A percentile compares a stretch with the other conserved stretches of the same genome.
These are phyloP conservation scores for Amanita molliuscula DNA, from an alignment of 768 basidiomycete genomes.

Conservation along the genomic window DNA sequence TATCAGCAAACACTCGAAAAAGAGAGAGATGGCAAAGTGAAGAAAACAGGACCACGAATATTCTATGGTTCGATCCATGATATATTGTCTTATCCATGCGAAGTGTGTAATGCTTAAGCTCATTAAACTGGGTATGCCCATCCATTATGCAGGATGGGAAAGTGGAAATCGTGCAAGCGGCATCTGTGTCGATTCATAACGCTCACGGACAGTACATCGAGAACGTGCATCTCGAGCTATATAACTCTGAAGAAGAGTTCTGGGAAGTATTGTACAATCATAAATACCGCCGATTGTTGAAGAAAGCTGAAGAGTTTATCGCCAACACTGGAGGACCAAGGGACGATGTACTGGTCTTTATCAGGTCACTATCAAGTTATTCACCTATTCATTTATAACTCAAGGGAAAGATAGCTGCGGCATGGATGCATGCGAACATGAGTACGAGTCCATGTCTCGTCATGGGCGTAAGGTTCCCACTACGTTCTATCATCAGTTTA, in stretches of 20 bases:
- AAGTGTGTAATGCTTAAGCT: constrained; percentile 34
- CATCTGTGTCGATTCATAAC: constrained; percentile 70
- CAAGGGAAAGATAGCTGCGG: constrained; percentile 53
- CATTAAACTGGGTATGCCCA: neutral
- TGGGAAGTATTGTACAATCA: constrained; percentile 63
- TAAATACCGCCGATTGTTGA: constrained; percentile 50
- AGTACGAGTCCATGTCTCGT: constrained; percentile 83
- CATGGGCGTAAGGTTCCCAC: constrained; percentile 85
- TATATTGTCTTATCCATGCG: constrained; percentile 85
- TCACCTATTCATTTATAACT: neutral
- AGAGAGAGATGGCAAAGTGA: constrained; percentile 25
- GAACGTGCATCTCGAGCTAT: constrained; percentile 75
- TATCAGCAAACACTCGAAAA: constrained; percentile 57
- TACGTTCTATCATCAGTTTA: constrained; percentile 79
- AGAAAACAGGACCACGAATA: constrained; percentile 42
- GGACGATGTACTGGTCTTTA: constrained; percentile 71
- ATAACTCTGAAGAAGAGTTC: constrained; percentile 63
- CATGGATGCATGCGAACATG: constrained; percentile 92
- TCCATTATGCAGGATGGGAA: constrained; percentile 60
- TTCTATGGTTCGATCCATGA: constrained; percentile 96
- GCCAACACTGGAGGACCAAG: constrained; percentile 51
- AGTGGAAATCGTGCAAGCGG: constrained; percentile 67
- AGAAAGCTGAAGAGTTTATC: constrained; percentile 63
- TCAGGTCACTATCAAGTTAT: constrained; percentile 46
- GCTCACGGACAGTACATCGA: constrained; percentile 83